These are phyloP conservation scores for Phylloporus arenicola DNA, from an alignment of 768 basidiomycete species.

Conservation along the genomic window DNA sequence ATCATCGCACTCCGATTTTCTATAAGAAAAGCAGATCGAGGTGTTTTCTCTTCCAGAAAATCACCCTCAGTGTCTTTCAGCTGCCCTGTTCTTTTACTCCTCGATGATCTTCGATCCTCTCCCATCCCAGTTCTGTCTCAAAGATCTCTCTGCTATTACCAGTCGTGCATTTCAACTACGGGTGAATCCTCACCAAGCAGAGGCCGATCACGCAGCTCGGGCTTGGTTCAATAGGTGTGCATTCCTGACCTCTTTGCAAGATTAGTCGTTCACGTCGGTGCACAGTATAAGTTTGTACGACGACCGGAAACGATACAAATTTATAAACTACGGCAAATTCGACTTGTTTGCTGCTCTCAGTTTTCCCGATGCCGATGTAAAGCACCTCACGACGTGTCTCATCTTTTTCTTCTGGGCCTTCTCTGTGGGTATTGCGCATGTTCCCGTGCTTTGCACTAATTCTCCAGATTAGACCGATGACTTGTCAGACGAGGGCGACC, in stretches of 20 bases:
- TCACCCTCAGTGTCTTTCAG: constrained; percentile 26
- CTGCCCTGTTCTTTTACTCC: constrained; percentile 15
- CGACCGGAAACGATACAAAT: constrained; percentile 31
- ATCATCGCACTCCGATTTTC: constrained; percentile 13
- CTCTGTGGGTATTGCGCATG: constrained; percentile 20
- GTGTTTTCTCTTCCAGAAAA: constrained; percentile 4
- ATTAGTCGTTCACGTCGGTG: neutral
- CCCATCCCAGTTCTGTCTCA: constrained; percentile 33
- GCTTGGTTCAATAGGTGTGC: constrained; percentile 32
- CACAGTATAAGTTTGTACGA: constrained; percentile 32
- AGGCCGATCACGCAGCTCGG: constrained; percentile 30
- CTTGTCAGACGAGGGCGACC: constrained; percentile 33
- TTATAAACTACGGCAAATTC: constrained; percentile 35
- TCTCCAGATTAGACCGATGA: constrained; percentile 29
- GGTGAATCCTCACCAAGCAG: constrained; percentile 29
- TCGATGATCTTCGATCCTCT: constrained; percentile 29
- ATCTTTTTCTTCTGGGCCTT: constrained; percentile 38
- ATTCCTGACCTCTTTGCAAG: neutral
- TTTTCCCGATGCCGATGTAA: constrained; percentile 34
- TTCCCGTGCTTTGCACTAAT: constrained; percentile 1
- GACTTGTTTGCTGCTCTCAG: constrained; percentile 36
- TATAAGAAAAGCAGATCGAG: constrained; percentile 26
- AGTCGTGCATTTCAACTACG: constrained; percentile 34
- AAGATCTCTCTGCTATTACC: constrained; percentile 33
- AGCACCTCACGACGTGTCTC: constrained; percentile 33